Base-by-base conservation (phyloP, 768 basidiomycete species). In the Tylopilus vinaceipallidus region DNA sequence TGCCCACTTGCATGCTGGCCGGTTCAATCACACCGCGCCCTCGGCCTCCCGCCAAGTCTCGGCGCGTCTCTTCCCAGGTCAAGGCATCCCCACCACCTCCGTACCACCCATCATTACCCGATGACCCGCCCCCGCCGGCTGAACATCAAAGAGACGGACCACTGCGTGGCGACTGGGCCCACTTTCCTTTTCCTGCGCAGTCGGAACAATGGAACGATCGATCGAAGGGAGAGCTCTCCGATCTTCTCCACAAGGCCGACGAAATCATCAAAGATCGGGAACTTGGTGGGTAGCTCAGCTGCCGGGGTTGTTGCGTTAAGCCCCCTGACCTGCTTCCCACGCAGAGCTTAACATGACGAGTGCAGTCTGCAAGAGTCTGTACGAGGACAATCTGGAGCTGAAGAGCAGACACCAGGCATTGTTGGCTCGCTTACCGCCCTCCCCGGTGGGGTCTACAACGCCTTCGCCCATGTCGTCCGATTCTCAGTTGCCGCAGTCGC, bases 201-300 rank as follows among this genome's bases (percentile, higher is more conserved):
- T 55, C 66, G 19, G 70, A 74, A 22, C 73, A 75, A 20, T 82
- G 83, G 84, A 73, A 77, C 51, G 84, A 84, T 55, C 78, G 72
- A 60, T 87, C 86, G n/a, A 76, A 81, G 33, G 88, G 86, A 58
- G 87, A 90, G 58, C 75, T 93, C 38, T 75, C 82, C 4, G 77
- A 78, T 36, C 72, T 92, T 36, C 76, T 93, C 30, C 69, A 81
- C 38, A 83, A 84, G 63, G 91, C 89, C 0, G 85, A 86, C 54
- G 81, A 73, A 51, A 72, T 91, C 41, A 91, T 93, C 55, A 85
- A 82, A 63, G 81, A 83, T 50, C 75, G 90, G 33, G 89, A 88
- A 69, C 79, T 77, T 55, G 89, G 91, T 88, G 63, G 42, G 82
- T 55, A 12, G n/a, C 24, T n/a, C 52, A 17, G 29, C 45, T 39